Percentiles rank a stretch among this genome's conserved stretches.
Evolutionary conservation across 257 asterid genomes (phyloP).

Genomic region (Osmanthus fragrans): DNA sequence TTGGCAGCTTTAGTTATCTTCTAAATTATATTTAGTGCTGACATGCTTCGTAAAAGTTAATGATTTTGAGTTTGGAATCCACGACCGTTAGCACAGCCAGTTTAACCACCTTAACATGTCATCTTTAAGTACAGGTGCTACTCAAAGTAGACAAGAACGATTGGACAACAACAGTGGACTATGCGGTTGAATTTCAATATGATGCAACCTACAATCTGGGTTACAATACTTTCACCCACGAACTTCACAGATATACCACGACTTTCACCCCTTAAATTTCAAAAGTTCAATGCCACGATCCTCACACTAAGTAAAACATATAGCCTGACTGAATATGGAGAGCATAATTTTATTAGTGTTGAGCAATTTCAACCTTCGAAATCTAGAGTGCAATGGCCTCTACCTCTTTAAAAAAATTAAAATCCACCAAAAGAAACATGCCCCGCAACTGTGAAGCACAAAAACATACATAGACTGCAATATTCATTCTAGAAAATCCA

Average conservation of each 20-base stretch:
- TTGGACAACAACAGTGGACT: neutral
- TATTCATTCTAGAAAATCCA: constrained; percentile 13
- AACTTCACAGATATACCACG: neutral
- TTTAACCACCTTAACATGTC: neutral
- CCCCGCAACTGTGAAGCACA: constrained; percentile 1
- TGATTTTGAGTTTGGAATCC: neutral
- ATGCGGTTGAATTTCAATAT: neutral
- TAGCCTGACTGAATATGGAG: neutral
- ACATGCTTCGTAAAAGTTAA: too few species aligned
- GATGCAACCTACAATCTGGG: neutral
- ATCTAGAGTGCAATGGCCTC: constrained; percentile 7
- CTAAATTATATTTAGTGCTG: neutral
- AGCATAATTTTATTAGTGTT: neutral
- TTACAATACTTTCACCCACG: neutral
- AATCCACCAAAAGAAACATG: neutral
- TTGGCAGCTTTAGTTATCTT: neutral
- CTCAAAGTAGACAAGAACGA: neutral
- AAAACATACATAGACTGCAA: constrained; percentile 4
- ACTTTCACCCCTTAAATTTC: neutral
- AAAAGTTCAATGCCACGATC: neutral
- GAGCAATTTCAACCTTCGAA: constrained; percentile 7
- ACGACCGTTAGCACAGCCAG: neutral
- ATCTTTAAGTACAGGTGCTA: neutral
- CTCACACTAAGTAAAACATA: neutral
- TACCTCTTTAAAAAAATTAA: constrained; percentile 1